Evolutionary conservation across 176 grass and related monocot genomes (phyloP).

Genomic region (Alopecurus myosuroides): DNA sequence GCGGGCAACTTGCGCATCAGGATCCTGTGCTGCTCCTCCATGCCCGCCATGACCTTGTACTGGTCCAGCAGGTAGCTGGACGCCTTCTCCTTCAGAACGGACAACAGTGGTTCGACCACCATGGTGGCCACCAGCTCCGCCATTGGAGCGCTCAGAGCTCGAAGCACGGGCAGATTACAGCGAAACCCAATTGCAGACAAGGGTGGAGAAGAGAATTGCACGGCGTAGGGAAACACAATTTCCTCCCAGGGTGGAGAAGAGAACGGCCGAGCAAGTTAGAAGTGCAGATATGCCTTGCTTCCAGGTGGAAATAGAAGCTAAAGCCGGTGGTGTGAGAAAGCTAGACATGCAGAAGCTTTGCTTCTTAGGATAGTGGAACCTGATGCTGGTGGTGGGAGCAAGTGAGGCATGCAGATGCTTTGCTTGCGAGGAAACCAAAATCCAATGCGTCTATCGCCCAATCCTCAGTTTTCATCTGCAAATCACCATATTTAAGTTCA

Average conservation of each 20-base stretch:
- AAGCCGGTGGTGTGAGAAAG: not conserved
- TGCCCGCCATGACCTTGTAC: not conserved
- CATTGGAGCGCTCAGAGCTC: not conserved
- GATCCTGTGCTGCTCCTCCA: not conserved
- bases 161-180: not conserved
- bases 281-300: not conserved
- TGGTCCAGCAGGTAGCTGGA: not conserved
- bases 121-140: not conserved
- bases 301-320: not conserved
- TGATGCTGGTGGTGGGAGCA: too few relatives aligned
- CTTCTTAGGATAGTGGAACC: too few relatives aligned
- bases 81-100: not conserved
- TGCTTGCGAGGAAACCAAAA: not conserved
- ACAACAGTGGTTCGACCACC: not conserved
- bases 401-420: too few relatives aligned
- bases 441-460: too few relatives aligned
- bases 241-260: too few relatives aligned
- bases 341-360: not conserved
- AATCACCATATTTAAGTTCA: not conserved
- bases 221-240: too few relatives aligned
- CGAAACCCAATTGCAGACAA: not conserved
- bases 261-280: too few relatives aligned
- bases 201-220: not conserved
- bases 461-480: too few relatives aligned
- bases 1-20: not conserved